phyloP scores from a whole-genome alignment of 768 basidiomycete species.

The Pleurotus ostreatus region DNA sequence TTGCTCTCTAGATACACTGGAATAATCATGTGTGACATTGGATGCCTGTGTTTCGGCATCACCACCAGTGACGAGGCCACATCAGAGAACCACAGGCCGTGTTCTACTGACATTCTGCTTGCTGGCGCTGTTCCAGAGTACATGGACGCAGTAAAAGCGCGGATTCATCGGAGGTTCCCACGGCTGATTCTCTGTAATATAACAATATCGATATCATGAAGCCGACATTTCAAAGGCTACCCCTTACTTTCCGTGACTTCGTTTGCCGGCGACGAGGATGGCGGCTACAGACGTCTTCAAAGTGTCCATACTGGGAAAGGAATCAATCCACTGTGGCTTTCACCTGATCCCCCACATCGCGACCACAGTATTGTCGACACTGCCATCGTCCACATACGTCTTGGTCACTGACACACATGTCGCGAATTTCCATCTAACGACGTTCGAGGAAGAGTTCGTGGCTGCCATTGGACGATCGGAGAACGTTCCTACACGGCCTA shows the following conservation, averaged over 20 bases:
- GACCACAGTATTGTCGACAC: slow-evolving; percentile 60
- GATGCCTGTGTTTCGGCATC: too few species aligned
- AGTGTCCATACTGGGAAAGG: slow-evolving; percentile 80
- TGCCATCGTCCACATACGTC: slow-evolving; percentile 84
- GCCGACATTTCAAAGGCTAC: neutral
- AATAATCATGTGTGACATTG: too few species aligned
- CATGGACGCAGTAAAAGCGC: slow-evolving; percentile 1
- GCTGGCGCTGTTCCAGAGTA: neutral
- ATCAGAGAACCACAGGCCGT: too few species aligned
- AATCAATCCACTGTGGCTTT: slow-evolving; percentile 92
- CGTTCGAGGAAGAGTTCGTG: slow-evolving; percentile 66
- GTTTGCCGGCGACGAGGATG: slow-evolving; percentile 20
- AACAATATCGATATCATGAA: slow-evolving; percentile 7
- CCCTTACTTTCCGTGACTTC: neutral
- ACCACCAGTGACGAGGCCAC: too few species aligned
- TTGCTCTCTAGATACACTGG: too few species aligned
- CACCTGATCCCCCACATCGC: slow-evolving; percentile 88
- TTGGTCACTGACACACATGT: slow-evolving; percentile 92
- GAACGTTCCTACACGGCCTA: slow-evolving; percentile 30
- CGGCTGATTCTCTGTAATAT: slow-evolving; percentile 2
- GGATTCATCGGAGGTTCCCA: slow-evolving; percentile 8
- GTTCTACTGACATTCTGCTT: too few species aligned
- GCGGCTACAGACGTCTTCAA: slow-evolving; percentile 59
- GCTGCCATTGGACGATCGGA: slow-evolving; percentile 26
- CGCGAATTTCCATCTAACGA: slow-evolving; percentile 69